A percentile compares a stretch with the other conserved stretches of the same genome.
Evolutionary conservation across 176 grass and related monocot species (phyloP).

Genomic region (Saccharum officinarum): DNA sequence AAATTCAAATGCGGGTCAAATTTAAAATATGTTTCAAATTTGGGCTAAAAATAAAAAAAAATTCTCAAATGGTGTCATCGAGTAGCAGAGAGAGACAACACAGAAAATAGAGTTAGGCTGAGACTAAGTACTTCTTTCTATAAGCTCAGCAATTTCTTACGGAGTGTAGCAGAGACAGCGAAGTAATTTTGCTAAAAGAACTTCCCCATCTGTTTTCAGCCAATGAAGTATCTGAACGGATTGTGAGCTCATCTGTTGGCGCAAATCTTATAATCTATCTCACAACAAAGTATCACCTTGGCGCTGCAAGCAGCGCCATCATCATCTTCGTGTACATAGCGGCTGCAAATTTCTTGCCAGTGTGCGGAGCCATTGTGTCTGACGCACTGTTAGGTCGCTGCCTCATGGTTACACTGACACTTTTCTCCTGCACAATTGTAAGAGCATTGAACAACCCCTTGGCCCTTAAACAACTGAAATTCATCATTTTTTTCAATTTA

Average conservation of each 20-base stretch:
- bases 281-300: constrained; percentile 40
- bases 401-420: constrained; percentile 26
- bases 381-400: constrained; percentile 42
- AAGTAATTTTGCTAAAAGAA: not conserved
- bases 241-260: constrained; percentile 18
- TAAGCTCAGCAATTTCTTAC: not conserved
- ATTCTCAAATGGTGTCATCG: not conserved
- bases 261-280: constrained; percentile 52
- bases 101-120: not conserved
- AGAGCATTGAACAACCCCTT: not conserved
- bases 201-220: not conserved
- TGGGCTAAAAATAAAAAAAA: too few relatives aligned
- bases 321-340: constrained; percentile 36
- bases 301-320: constrained; percentile 14
- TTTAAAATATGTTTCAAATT: too few relatives aligned
- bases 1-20: too few relatives aligned
- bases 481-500: not conserved
- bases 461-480: not conserved
- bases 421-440: constrained; percentile 33
- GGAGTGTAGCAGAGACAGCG: too few relatives aligned
- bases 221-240: constrained; percentile 46
- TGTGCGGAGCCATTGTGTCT: constrained; percentile 36
- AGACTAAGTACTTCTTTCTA: not conserved
- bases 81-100: not conserved
- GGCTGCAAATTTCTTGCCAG: constrained; percentile 28